Evolutionary conservation across 352 stramenopile genomes (phyloP).

Genomic region (Phytophthora parvispora): DNA sequence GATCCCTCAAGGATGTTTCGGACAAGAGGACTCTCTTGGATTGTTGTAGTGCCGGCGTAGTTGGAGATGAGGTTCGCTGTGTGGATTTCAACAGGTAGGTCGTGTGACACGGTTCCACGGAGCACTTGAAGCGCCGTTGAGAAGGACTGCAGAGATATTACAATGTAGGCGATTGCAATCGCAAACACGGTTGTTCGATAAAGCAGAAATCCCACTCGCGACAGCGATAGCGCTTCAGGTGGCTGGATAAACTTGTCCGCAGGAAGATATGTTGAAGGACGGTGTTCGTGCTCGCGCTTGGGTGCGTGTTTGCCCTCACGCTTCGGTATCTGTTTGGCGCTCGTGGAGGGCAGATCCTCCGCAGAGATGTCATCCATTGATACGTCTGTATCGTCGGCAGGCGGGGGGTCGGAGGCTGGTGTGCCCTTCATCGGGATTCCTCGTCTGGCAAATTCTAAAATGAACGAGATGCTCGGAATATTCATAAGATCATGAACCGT

Average conservation of each 20-base stretch:
- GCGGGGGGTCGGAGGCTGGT: background rate
- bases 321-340: no score
- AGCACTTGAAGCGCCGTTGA: slow-evolving; percentile 22
- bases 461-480: background rate
- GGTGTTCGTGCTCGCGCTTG: background rate
- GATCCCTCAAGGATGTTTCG: slow-evolving; percentile 25
- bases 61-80: slow-evolving; percentile 30
- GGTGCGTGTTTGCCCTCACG: no score
- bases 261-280: background rate
- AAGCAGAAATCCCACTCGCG: slow-evolving; percentile 19
- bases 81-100: slow-evolving; percentile 23
- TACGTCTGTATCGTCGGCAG: background rate
- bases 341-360: background rate
- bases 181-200: slow-evolving; percentile 30
- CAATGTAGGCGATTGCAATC: slow-evolving; percentile 25
- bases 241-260: background rate
- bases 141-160: slow-evolving; percentile 26
- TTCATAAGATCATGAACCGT: background rate
- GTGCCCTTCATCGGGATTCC: slow-evolving; percentile 1
- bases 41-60: slow-evolving; percentile 32
- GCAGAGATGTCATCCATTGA: slow-evolving; percentile 2
- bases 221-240: slow-evolving; percentile 10
- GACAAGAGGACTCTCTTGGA: slow-evolving; percentile 45
- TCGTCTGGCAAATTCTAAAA: slow-evolving; percentile 1
- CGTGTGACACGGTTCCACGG: slow-evolving; percentile 15